Base-by-base conservation (phyloP, 2,329 filamentous ascomycete genomes). In the Harringtonia lauricola region DNA sequence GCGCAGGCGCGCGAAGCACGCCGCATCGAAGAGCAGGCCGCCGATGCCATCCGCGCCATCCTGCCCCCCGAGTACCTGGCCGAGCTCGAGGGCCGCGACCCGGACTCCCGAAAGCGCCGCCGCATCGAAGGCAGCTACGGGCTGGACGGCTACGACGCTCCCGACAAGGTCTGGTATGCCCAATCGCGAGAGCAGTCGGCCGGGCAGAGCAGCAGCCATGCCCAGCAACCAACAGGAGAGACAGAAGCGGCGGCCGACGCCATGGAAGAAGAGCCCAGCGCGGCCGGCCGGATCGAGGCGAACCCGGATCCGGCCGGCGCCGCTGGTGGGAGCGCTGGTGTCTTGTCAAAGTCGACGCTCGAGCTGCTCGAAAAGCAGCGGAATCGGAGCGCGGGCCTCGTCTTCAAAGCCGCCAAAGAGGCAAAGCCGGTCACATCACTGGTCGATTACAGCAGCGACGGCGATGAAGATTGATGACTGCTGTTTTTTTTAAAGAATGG, bases 161-260 rank as follows among this genome's bases (percentile, higher is more conserved):
- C 90, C 0, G 92, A 98, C 58, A 83, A 92, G 49, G 80, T 98
- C 22, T 94, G 94, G 75, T 95, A 89, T 63, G 86, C 88, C 0
- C 74, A 85, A 74, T 15, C 42, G 28, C 81, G 26, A 80, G 80
- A 53, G 74, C 75, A 1, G 56, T 66, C 3, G 76, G 75, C 1
- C 64, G 75, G 18, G 9, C 4, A 31, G 62, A 74, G 39, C 71
- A 83, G 53, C 70, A 79, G 48, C 66, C 7, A 17, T 13, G 28
- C 9, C 13, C 15, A 18, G 12, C 3, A 14, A 19, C 24, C 15
- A 19, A 22, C 34, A 17, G 18, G 14, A 65, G 44, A n/a, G n/a
- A n/a, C n/a, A n/a, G n/a, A n/a, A n/a, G n/a, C n/a, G n/a, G n/a
- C n/a, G n/a, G n/a, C n/a, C n/a, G n/a, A n/a, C n/a, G n/a, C n/a